A percentile compares a stretch with the other conserved stretches of the same genome.
These are phyloP conservation scores for Daldinia bambusicola DNA, from an alignment of 495 filamentous ascomycete species.

Conservation along the genomic window DNA sequence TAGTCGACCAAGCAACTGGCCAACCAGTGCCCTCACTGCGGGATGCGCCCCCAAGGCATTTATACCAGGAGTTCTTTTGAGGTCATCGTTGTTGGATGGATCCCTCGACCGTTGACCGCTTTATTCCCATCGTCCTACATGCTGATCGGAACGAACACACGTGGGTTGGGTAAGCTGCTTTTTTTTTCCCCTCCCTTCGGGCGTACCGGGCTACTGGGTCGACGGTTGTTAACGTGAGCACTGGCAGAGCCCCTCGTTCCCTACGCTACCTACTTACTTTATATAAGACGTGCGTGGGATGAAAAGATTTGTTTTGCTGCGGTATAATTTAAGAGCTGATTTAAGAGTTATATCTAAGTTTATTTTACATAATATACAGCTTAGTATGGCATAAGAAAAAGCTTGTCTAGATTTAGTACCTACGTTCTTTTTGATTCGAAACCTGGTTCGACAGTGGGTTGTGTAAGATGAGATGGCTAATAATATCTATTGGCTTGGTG, in stretches of 20 bases:
- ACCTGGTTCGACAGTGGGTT: background rate
- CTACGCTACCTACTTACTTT: background rate
- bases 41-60: slow-evolving; percentile 14
- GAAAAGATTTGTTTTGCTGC: background rate
- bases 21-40: slow-evolving; percentile 5
- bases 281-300: slow-evolving; percentile 21
- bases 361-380: background rate
- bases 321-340: background rate
- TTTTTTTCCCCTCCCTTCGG: slow-evolving; percentile 10
- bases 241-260: slow-evolving; percentile 7
- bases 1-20: slow-evolving; percentile 1
- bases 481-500: background rate
- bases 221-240: slow-evolving; percentile 24
- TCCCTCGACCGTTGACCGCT: slow-evolving; percentile 19
- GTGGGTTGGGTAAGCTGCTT: slow-evolving; percentile 32
- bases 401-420: background rate
- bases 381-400: background rate
- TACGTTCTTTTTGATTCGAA: background rate
- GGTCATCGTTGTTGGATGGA: no score
- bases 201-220: slow-evolving; percentile 37
- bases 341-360: no score
- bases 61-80: background rate
- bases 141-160: slow-evolving; percentile 13
- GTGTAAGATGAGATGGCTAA: background rate
- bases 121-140: slow-evolving; percentile 5